A percentile compares a stretch with the other conserved stretches of the same genome.
These are phyloP conservation scores for Metschnikowia reukaufii DNA, from an alignment of 805 yeast genomes.

Conservation along the genomic window DNA sequence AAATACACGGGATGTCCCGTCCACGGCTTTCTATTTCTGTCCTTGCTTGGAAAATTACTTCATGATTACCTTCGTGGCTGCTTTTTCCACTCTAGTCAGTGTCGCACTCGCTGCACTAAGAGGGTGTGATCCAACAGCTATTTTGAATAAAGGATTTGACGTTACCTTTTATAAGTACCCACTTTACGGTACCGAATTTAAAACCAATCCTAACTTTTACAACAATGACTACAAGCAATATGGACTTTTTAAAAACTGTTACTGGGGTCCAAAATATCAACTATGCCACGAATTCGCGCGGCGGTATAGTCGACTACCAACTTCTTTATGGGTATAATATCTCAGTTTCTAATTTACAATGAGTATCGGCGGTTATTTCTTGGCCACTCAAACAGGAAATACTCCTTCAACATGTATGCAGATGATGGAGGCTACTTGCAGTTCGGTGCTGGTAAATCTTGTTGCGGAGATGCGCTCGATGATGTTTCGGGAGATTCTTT, in stretches of 20 bases:
- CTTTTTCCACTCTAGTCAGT: background rate
- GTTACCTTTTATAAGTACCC: slow-evolving; percentile 11
- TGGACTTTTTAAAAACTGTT: background rate
- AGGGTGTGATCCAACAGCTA: background rate
- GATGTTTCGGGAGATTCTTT: slow-evolving; percentile 2
- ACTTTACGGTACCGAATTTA: background rate
- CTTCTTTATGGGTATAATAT: slow-evolving; percentile 2
- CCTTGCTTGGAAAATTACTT: too few relatives aligned
- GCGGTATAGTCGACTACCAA: background rate
- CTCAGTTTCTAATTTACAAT: slow-evolving; percentile 6
- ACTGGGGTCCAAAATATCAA: slow-evolving; percentile 6
- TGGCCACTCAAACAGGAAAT: slow-evolving; percentile 8
- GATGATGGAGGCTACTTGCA: slow-evolving; percentile 17
- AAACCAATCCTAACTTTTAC: slow-evolving; percentile 6
- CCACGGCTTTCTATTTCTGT: too few relatives aligned
- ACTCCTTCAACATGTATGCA: slow-evolving; percentile 11
- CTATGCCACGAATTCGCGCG: background rate
- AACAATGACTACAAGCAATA: slow-evolving; percentile 3
- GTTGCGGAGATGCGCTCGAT: slow-evolving; percentile 11
- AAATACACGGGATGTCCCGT: too few relatives aligned
- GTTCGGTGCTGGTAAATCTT: slow-evolving; percentile 13
- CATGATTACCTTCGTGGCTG: background rate
- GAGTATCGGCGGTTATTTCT: slow-evolving; percentile 12
- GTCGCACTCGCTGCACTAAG: background rate
- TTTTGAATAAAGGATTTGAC: slow-evolving; percentile 6